These are phyloP conservation scores for Paracamarosporium sp. DNA, from an alignment of 2,329 filamentous ascomycete genomes.

Conservation along the genomic window DNA sequence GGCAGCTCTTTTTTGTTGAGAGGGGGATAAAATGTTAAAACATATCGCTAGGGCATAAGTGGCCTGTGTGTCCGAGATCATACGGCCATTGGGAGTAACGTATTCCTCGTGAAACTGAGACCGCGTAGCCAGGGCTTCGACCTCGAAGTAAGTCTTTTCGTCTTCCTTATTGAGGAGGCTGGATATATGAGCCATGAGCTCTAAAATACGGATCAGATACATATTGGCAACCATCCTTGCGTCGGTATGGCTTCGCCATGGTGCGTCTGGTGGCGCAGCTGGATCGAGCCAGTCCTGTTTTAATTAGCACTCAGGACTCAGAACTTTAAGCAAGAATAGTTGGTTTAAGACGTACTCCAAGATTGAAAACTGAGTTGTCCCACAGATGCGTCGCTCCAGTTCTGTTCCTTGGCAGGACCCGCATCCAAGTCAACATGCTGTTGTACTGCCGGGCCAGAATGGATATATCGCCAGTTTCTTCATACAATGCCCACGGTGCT, in stretches of 20 bases:
- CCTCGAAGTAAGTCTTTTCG: not conserved
- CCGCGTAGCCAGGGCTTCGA: not conserved
- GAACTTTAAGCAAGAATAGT: not conserved
- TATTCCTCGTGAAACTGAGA: conserved; percentile 5
- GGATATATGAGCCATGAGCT: not conserved
- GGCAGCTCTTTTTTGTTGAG: not conserved
- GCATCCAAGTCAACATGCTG: conserved; percentile 8
- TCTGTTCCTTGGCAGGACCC: conserved; percentile 2
- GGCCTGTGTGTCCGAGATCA: conserved; percentile 9
- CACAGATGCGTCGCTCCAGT: not conserved
- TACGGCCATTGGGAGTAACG: conserved; percentile 3
- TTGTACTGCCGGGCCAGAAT: not conserved
- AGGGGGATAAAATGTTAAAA: conserved; percentile 28
- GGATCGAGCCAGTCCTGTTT: conserved; percentile 9
- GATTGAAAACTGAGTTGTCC: conserved; percentile 2
- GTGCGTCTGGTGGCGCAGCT: not conserved
- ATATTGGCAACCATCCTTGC: not conserved
- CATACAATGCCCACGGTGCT: not conserved
- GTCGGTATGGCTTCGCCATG: conserved; percentile 15
- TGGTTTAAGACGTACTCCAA: not conserved
- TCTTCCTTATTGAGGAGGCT: not conserved
- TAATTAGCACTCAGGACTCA: not conserved
- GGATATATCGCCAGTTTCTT: not conserved
- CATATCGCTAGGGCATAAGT: conserved; percentile 17
- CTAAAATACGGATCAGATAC: not conserved